These are phyloP conservation scores for Bolboschoenus planiculmis DNA, from an alignment of 176 grass and related monocot species.

Conservation along the genomic window DNA sequence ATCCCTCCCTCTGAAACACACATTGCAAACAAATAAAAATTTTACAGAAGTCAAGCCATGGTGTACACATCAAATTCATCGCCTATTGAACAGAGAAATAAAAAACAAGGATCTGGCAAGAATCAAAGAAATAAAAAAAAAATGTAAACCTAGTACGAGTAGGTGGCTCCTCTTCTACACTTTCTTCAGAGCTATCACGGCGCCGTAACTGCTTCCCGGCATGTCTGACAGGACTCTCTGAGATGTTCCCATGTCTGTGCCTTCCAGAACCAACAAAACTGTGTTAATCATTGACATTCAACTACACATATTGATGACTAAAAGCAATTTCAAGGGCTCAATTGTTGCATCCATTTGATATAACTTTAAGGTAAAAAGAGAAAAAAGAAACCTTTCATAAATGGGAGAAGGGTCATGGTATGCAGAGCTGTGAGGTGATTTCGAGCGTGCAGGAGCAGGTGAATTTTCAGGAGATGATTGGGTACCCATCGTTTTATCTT, in stretches of 20 bases:
- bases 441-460: neutral
- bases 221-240: constrained; percentile 42
- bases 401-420: neutral
- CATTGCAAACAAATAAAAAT: neutral
- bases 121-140: constrained; percentile 2
- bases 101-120: neutral
- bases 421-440: neutral
- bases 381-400: constrained; percentile 9
- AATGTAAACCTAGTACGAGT: constrained; percentile 48
- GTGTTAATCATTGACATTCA: neutral
- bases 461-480: neutral
- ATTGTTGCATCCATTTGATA: neutral
- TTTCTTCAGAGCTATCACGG: constrained; percentile 33
- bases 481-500: neutral
- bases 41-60: neutral
- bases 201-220: constrained; percentile 31
- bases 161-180: constrained; percentile 42
- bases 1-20: neutral
- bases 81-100: neutral
- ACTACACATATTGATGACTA: neutral
- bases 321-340: neutral
- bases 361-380: neutral
- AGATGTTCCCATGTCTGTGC: constrained; percentile 3
- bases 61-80: neutral
- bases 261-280: neutral